Conservation (phyloP, 768 basidiomycete species). For the Cystofilobasidium macerans region DNA sequence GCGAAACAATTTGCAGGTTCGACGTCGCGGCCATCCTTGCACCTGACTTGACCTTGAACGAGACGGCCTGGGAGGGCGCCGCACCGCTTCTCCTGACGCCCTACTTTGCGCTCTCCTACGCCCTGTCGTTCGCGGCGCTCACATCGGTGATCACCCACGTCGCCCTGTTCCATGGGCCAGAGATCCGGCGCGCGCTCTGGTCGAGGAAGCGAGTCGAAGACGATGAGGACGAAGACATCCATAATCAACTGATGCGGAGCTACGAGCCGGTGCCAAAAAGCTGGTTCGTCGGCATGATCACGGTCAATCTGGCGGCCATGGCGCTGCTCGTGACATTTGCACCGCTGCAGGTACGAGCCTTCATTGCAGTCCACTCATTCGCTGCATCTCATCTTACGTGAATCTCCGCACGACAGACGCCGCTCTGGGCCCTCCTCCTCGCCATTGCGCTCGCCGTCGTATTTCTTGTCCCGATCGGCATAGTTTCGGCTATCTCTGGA, state of each 20-base stretch:
- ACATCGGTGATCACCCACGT: constrained; percentile 31
- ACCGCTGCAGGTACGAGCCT: constrained; percentile 30
- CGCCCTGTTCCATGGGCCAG: constrained; percentile 30
- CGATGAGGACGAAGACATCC: constrained; percentile 22
- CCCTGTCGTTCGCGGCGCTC: constrained; percentile 36
- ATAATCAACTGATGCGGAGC: constrained; percentile 34
- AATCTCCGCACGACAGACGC: constrained; percentile 31
- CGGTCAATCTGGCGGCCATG: constrained; percentile 33
- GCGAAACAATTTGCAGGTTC: constrained; percentile 34
- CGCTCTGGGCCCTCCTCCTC: constrained; percentile 36
- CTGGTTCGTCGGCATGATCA: constrained; percentile 35
- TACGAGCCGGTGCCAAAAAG: constrained; percentile 35
- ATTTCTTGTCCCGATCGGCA: constrained; percentile 35
- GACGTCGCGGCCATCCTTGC: constrained; percentile 38
- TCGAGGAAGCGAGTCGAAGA: constrained; percentile 29
- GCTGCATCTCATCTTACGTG: not conserved
- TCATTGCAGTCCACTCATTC: too few species aligned
- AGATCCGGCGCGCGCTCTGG: constrained; percentile 29
- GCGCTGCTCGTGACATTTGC: constrained; percentile 35
- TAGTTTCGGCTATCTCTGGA: constrained; percentile 36
- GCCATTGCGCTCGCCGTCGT: constrained; percentile 35
- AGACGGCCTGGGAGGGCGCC: constrained; percentile 35
- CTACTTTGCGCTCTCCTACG: constrained; percentile 38
- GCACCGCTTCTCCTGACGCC: constrained; percentile 37
- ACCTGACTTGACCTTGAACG: constrained; percentile 36